Evolutionary conservation across 805 yeast species (phyloP).

Genomic region (Metschnikowia dekortorum): DNA sequence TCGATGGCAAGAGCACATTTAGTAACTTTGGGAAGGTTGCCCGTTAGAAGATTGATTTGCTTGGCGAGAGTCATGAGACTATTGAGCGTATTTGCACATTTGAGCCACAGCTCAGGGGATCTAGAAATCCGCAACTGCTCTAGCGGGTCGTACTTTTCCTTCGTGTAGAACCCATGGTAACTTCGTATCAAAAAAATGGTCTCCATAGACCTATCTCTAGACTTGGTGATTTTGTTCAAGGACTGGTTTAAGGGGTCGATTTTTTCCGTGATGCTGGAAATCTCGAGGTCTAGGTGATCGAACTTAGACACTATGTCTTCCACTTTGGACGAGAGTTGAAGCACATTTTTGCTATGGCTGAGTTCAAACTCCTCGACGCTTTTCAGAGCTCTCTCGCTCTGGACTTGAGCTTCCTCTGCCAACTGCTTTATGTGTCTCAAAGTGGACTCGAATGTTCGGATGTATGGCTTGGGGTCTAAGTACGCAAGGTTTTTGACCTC

Average conservation of each 20-base stretch:
- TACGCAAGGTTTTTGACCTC: slow-evolving; percentile 49
- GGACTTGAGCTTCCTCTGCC: slow-evolving; percentile 48
- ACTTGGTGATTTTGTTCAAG: slow-evolving; percentile 60
- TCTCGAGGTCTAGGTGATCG: slow-evolving; percentile 46
- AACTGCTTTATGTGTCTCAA: slow-evolving; percentile 64
- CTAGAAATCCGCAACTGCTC: slow-evolving; percentile 51
- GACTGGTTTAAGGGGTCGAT: slow-evolving; percentile 69
- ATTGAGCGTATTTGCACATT: slow-evolving; percentile 66
- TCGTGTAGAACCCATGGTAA: slow-evolving; percentile 70
- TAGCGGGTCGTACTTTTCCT: slow-evolving; percentile 51
- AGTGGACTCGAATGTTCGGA: slow-evolving; percentile 86
- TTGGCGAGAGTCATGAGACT: slow-evolving; percentile 61
- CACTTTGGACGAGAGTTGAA: slow-evolving; percentile 48
- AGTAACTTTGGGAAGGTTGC: slow-evolving; percentile 41
- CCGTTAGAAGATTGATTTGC: slow-evolving; percentile 44
- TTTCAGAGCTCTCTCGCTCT: slow-evolving; percentile 48
- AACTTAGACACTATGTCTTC: slow-evolving; percentile 45
- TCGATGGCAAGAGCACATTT: slow-evolving; percentile 47
- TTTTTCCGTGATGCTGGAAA: slow-evolving; percentile 52
- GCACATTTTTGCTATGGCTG: slow-evolving; percentile 62
- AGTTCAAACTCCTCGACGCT: slow-evolving; percentile 60
- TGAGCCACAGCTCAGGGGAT: slow-evolving; percentile 46
- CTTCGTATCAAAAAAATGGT: slow-evolving; percentile 71
- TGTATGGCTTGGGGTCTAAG: slow-evolving; percentile 90
- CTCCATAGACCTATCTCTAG: slow-evolving; percentile 67